phyloP scores from a whole-genome alignment of 1,284 basidiomycete genomes.

The Pascua guehoae region DNA sequence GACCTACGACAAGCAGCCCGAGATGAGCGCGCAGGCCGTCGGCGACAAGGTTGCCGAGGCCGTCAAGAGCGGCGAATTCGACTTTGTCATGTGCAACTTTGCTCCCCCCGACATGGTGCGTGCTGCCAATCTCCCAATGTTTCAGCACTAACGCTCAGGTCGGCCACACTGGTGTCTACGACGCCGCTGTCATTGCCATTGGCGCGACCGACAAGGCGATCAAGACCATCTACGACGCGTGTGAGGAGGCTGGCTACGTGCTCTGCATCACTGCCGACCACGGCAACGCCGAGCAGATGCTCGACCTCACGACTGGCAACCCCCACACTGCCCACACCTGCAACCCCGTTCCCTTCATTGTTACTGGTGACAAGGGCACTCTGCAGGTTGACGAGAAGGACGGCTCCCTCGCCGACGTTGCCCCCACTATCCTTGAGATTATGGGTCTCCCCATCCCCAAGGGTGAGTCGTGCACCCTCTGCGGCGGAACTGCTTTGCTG shows the following conservation, averaged over 20 bases:
- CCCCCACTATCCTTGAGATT: constrained; percentile 74
- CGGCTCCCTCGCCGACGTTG: constrained; percentile 80
- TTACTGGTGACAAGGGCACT: constrained; percentile 60
- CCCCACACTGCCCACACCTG: constrained; percentile 60
- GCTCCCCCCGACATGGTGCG: constrained; percentile 88
- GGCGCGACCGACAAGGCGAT: constrained; percentile 78
- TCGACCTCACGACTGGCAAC: constrained; percentile 71
- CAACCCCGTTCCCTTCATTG: constrained; percentile 74
- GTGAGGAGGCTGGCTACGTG: constrained; percentile 76
- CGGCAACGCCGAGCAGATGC: constrained; percentile 81
- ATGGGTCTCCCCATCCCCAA: constrained; percentile 54
- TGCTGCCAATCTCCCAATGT: not conserved
- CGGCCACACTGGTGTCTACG: constrained; percentile 83
- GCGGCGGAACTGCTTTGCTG: not conserved
- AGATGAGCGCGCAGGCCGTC: constrained; percentile 79
- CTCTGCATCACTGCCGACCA: constrained; percentile 86
- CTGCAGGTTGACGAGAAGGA: constrained; percentile 56
- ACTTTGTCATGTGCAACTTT: constrained; percentile 94
- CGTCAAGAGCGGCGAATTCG: constrained; percentile 64
- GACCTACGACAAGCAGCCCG: constrained; percentile 80
- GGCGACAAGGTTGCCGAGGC: constrained; percentile 84
- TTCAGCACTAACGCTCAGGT: constrained; percentile 52
- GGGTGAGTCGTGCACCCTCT: constrained; percentile 17
- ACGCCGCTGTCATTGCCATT: constrained; percentile 82
- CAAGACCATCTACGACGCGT: constrained; percentile 76